Evolutionary conservation across 176 grass and related monocot genomes (phyloP), one percentile per base, ranked within the genome.

Genomic region (Lolium rigidum): DNA sequence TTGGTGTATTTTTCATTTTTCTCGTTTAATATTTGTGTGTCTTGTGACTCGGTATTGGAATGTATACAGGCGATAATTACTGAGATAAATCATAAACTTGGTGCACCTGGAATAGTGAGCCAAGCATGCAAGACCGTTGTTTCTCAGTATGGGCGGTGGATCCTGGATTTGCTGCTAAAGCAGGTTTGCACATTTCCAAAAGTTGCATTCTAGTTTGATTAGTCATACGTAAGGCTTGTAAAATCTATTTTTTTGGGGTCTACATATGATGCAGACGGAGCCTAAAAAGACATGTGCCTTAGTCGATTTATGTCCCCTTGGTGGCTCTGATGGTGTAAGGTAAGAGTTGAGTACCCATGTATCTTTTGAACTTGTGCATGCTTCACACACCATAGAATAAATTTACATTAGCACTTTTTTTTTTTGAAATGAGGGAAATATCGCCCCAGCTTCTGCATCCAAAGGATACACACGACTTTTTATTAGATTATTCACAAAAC

Each of bases 51-150:
- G 48, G 25, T 76, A 49, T 89, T 76, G 20, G 70, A 43, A 79
- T 87, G 47, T 87, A 80, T 87, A 78, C 77, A 98, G 95, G 88
- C 91, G 28, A 95, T 98, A 90, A 83, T 98, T 93, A 68, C 87
- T 80, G 87, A 98, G 55, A 90, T 98, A 76, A 98, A 98, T 86
- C 69, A 86, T 61, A 78, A 90, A 38, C 93, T 98, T 65, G 93
- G 95, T 74, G 95, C 89, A 69, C 16, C 83, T 58, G 93, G 95
- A 31, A 77, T 90, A 41, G 49, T 92, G 51, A 95, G 89, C 50
- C 91, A 98, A 89, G 93, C 95, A 31, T 98, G 93, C 91, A 95
- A 98, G 79, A 24, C 52, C 3, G 72, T 98, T 46, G 81, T 92
- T 80, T 92, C 93, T 82, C 84, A 98, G 83, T 93, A 89, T 78